Evolutionary conservation across 805 yeast species (phyloP).

Genomic region (Clavispora carvajalis): DNA sequence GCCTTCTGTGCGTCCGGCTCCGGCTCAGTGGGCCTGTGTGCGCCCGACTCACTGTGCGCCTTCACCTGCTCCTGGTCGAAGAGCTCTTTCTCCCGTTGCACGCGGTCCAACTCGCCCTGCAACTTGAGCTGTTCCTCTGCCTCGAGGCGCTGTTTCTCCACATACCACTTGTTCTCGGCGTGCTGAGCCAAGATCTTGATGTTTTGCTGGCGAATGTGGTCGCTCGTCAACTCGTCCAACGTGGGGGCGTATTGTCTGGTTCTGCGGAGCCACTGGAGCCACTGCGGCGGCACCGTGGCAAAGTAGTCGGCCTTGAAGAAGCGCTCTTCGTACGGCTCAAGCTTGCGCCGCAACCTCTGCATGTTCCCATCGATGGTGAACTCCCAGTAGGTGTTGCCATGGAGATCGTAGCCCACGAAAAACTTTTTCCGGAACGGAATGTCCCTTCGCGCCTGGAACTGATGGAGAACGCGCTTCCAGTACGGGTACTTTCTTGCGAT

Average conservation of each 20-base stretch:
- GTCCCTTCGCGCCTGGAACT: constrained; percentile 55
- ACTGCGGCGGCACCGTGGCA: constrained; percentile 57
- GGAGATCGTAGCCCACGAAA: constrained; percentile 74
- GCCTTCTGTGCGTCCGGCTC: no score
- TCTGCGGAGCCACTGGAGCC: constrained; percentile 77
- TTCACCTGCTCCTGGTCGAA: constrained; percentile 6
- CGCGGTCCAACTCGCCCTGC: constrained; percentile 25
- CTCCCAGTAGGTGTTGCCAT: constrained; percentile 86
- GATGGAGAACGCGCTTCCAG: constrained; percentile 45
- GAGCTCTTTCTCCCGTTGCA: constrained; percentile 8
- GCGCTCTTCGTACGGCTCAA: constrained; percentile 48
- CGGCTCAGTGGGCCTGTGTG: no score
- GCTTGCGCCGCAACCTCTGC: constrained; percentile 54
- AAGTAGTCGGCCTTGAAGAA: constrained; percentile 55
- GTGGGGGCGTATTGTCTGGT: constrained; percentile 59
- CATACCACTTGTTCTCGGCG: constrained; percentile 39
- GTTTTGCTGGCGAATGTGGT: constrained; percentile 49
- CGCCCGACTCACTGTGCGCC: neutral
- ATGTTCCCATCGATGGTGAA: constrained; percentile 52
- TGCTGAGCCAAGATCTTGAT: constrained; percentile 47
- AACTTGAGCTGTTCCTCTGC: constrained; percentile 27
- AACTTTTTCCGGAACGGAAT: constrained; percentile 68
- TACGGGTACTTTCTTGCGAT: constrained; percentile 44
- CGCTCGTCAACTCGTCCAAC: constrained; percentile 54
- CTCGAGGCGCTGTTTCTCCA: constrained; percentile 32